These are phyloP conservation scores for Crithidia expoeki DNA, from an alignment of 208 protist genomes.

Conservation along the genomic window DNA sequence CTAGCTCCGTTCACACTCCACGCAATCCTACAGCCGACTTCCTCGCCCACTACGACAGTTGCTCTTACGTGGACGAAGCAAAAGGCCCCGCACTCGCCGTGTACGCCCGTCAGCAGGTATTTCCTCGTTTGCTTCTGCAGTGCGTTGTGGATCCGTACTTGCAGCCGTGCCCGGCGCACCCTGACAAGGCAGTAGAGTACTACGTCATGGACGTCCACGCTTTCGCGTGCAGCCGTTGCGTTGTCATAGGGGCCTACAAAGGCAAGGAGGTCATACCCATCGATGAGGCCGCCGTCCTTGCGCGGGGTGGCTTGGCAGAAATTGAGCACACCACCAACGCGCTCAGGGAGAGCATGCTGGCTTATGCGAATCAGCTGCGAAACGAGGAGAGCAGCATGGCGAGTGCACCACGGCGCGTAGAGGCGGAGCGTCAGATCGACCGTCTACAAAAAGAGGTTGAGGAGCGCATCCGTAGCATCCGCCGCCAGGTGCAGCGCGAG, in stretches of 20 bases:
- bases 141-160: slow-evolving; percentile 62
- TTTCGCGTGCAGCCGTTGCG: slow-evolving; percentile 80
- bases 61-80: slow-evolving; percentile 43
- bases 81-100: slow-evolving; percentile 54
- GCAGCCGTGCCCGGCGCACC: slow-evolving; percentile 66
- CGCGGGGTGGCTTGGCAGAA: slow-evolving; percentile 52
- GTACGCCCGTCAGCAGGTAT: slow-evolving; percentile 56
- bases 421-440: slow-evolving; percentile 57
- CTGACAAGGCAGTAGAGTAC: slow-evolving; percentile 68
- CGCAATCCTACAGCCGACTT: slow-evolving; percentile 38
- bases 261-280: slow-evolving; percentile 56
- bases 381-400: slow-evolving; percentile 48
- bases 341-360: slow-evolving; percentile 49
- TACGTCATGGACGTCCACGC: slow-evolving; percentile 56
- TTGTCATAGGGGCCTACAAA: slow-evolving; percentile 62
- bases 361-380: slow-evolving; percentile 44
- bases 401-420: slow-evolving; percentile 46
- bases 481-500: slow-evolving; percentile 40
- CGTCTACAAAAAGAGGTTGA: slow-evolving; percentile 68
- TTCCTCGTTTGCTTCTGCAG: slow-evolving; percentile 68
- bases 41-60: slow-evolving; percentile 55
- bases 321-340: slow-evolving; percentile 43
- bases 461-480: slow-evolving; percentile 48
- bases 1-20: slow-evolving; percentile 27
- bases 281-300: slow-evolving; percentile 64